Conservation (phyloP, 768 basidiomycete genomes). For the Leccinum uliginosum region DNA sequence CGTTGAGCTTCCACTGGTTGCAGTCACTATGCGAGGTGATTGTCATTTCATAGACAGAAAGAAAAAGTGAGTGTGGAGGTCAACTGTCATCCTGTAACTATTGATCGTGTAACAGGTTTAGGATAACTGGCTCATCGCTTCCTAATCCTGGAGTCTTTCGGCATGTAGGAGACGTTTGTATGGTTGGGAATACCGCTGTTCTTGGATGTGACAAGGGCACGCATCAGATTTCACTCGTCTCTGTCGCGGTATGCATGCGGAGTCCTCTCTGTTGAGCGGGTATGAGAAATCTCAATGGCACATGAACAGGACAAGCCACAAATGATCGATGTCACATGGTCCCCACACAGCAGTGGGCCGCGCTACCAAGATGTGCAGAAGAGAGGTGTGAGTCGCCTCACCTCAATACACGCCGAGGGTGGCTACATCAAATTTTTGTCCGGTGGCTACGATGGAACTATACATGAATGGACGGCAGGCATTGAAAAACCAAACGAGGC, state of each 20-base stretch:
- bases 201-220: slow-evolving; percentile 42
- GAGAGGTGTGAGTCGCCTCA: slow-evolving; percentile 42
- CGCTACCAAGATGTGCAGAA: slow-evolving; percentile 21
- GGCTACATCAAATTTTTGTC: slow-evolving; percentile 41
- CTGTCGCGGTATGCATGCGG: slow-evolving; percentile 30
- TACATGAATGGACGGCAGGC: slow-evolving; percentile 37
- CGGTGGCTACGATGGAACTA: slow-evolving; percentile 44
- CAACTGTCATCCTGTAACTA: slow-evolving; percentile 3
- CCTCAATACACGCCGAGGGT: slow-evolving; percentile 30
- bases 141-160: slow-evolving; percentile 33
- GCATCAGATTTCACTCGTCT: slow-evolving; percentile 40
- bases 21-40: slow-evolving; percentile 45
- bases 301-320: slow-evolving; percentile 28
- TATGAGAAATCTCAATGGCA: slow-evolving; percentile 19
- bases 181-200: slow-evolving; percentile 38
- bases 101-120: slow-evolving; percentile 26
- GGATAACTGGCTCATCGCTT: slow-evolving; percentile 36
- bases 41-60: slow-evolving; percentile 39
- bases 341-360: slow-evolving; percentile 30
- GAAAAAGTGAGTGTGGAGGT: slow-evolving; percentile 24
- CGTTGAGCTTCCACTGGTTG: slow-evolving; percentile 33
- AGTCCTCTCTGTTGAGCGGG: slow-evolving; percentile 24
- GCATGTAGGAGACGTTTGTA: slow-evolving; percentile 45
- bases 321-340: slow-evolving; percentile 29
- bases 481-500: slow-evolving; percentile 19